phyloP scores from a whole-genome alignment of 148 eudicot genomes.

The Silene conica region DNA sequence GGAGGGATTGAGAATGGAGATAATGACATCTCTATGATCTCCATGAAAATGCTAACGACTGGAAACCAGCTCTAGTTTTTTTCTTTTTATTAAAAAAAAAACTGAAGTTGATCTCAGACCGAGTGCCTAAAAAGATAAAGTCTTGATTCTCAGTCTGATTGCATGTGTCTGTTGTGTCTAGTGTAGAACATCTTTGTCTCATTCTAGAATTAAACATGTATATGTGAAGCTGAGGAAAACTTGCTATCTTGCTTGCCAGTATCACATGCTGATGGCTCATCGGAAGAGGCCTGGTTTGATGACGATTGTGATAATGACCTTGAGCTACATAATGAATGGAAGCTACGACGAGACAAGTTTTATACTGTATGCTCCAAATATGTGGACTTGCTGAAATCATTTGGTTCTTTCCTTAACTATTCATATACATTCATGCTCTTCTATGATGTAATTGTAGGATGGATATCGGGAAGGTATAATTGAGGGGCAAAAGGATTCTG shows the following conservation, averaged over 20 bases:
- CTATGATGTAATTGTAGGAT: constrained; percentile 37
- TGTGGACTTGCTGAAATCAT: neutral
- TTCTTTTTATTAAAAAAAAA: neutral
- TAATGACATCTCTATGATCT: too few relatives aligned
- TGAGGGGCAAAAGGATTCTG: constrained; percentile 70
- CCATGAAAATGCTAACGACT: too few relatives aligned
- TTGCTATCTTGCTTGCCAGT: constrained; percentile 4
- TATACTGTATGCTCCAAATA: constrained; percentile 45
- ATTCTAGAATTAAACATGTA: neutral
- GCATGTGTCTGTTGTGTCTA: neutral
- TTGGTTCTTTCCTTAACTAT: neutral
- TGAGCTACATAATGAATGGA: constrained; percentile 80
- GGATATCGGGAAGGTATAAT: constrained; percentile 82
- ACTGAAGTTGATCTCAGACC: neutral
- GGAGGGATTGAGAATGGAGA: neutral
- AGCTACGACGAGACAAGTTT: constrained; percentile 62
- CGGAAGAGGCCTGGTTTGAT: constrained; percentile 49
- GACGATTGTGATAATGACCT: constrained; percentile 38
- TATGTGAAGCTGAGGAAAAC: neutral
- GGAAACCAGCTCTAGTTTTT: neutral
- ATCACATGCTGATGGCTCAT: constrained; percentile 19
- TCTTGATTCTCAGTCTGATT: neutral
- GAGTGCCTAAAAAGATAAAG: neutral
- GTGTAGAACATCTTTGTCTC: neutral
- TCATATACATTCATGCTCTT: constrained; percentile 10